phyloP scores from a whole-genome alignment of 768 basidiomycete genomes.

The Fibroporia radiculosa region DNA sequence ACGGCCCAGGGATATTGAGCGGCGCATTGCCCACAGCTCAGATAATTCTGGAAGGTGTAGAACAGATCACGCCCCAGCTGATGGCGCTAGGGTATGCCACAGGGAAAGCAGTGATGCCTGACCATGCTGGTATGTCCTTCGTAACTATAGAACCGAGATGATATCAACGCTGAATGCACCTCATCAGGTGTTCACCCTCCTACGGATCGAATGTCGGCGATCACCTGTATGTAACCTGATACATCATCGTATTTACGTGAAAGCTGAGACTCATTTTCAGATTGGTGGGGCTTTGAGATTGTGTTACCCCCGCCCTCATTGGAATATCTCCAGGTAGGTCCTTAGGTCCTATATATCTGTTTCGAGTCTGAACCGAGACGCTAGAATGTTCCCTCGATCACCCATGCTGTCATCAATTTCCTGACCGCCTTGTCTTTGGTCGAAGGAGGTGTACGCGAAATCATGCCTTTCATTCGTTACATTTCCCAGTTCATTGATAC shows the following conservation, averaged over 20 bases:
- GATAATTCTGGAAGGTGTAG: conserved; percentile 60
- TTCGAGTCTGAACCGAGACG: background rate
- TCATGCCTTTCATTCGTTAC: conserved; percentile 80
- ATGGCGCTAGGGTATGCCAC: conserved; percentile 75
- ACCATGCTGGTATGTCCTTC: conserved; percentile 46
- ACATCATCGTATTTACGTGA: background rate
- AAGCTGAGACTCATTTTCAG: conserved; percentile 27
- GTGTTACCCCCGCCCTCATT: conserved; percentile 68
- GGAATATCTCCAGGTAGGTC: conserved; percentile 45
- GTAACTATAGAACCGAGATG: background rate
- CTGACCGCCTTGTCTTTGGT: conserved; percentile 64
- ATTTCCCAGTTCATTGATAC: conserved; percentile 72
- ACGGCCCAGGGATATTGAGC: conserved; percentile 56
- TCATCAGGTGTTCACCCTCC: conserved; percentile 57
- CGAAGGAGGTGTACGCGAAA: conserved; percentile 71
- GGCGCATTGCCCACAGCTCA: conserved; percentile 73
- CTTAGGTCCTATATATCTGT: background rate
- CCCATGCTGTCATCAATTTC: conserved; percentile 61
- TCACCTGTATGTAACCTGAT: conserved; percentile 55
- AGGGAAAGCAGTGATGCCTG: conserved; percentile 52
- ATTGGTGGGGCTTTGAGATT: conserved; percentile 89
- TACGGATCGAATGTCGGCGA: conserved; percentile 64
- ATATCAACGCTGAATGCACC: background rate
- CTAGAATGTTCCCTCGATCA: conserved; percentile 53
- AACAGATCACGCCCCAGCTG: conserved; percentile 67